Percentiles rank a stretch among this genome's conserved stretches.
phyloP scores from a whole-genome alignment of 2,329 filamentous ascomycete genomes.

The Ophiostoma quercus region DNA sequence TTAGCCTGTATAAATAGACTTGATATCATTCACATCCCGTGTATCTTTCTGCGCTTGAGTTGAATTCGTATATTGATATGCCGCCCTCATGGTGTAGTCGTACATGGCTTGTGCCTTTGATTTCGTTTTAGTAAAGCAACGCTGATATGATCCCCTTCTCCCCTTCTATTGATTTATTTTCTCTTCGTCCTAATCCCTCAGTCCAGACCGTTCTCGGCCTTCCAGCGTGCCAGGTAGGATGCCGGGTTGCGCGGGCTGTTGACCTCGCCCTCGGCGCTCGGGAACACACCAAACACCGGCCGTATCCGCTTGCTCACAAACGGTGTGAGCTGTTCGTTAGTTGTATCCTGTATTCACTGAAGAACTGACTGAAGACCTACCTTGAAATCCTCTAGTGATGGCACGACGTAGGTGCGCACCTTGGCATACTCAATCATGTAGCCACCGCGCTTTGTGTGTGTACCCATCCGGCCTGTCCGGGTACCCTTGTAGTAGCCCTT shows the following conservation, averaged over 20 bases:
- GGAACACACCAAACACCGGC: slow-evolving; percentile 38
- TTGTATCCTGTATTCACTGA: background rate
- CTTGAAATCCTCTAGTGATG: slow-evolving; percentile 63
- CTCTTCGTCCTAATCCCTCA: slow-evolving; percentile 30
- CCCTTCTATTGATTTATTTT: background rate
- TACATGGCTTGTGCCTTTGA: background rate
- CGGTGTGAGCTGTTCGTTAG: slow-evolving; percentile 62
- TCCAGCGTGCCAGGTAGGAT: slow-evolving; percentile 61
- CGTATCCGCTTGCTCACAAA: slow-evolving; percentile 64
- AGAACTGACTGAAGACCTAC: slow-evolving; percentile 39
- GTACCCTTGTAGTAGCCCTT: slow-evolving; percentile 98
- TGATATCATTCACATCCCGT: background rate
- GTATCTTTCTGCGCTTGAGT: background rate
- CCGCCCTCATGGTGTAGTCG: background rate
- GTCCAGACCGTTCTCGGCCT: slow-evolving; percentile 59
- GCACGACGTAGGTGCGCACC: slow-evolving; percentile 82
- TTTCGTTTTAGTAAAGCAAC: slow-evolving; percentile 18
- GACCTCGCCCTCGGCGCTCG: slow-evolving; percentile 47
- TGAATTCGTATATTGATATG: background rate
- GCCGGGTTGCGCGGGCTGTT: slow-evolving; percentile 56
- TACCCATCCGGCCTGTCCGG: slow-evolving; percentile 78
- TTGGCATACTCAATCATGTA: slow-evolving; percentile 81
- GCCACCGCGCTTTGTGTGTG: slow-evolving; percentile 74
- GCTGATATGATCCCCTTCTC: slow-evolving; percentile 8
- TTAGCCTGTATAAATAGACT: background rate